Percentiles rank a stretch among this genome's conserved stretches.
Evolutionary conservation across 1,139 yeast genomes (phyloP).

Genomic region (Pichia cactophila): DNA sequence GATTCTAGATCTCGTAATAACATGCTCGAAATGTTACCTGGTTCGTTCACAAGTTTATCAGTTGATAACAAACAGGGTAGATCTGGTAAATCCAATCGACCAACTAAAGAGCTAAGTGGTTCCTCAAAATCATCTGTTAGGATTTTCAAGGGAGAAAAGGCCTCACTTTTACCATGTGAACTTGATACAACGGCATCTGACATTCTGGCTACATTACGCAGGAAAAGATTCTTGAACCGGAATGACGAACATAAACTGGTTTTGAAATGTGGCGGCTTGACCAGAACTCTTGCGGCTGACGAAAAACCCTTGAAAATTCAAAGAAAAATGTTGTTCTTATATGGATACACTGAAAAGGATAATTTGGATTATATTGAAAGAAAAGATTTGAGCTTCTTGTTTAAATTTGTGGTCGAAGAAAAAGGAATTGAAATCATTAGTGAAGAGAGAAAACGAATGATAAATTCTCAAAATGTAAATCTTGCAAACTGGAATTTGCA

Average conservation of each 20-base stretch:
- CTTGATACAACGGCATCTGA: conserved; percentile 73
- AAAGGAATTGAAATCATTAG: conserved; percentile 54
- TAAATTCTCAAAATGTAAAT: conserved; percentile 69
- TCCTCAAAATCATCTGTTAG: conserved; percentile 36
- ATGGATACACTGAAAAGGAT: conserved; percentile 78
- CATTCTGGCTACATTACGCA: conserved; percentile 58
- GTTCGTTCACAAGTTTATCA: not conserved
- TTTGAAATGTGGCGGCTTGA: conserved; percentile 71
- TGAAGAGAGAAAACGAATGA: conserved; percentile 54
- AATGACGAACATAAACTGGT: conserved; percentile 70
- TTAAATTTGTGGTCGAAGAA: conserved; percentile 75
- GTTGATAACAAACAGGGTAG: conserved; percentile 32
- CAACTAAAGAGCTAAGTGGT: conserved; percentile 22
- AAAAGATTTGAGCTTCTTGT: conserved; percentile 78
- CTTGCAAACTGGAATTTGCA: conserved; percentile 69
- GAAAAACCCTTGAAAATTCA: conserved; percentile 79
- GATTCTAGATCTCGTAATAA: not conserved
- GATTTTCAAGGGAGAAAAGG: conserved; percentile 43
- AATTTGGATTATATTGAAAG: conserved; percentile 73
- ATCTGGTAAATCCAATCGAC: conserved; percentile 24
- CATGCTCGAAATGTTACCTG: not conserved
- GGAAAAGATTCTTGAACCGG: conserved; percentile 65
- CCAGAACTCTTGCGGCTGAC: conserved; percentile 62
- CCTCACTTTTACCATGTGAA: conserved; percentile 33
- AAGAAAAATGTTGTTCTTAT: conserved; percentile 59